These are phyloP conservation scores for Ambrosia trifida DNA, from an alignment of 129 eudicot species.

Conservation along the genomic window DNA sequence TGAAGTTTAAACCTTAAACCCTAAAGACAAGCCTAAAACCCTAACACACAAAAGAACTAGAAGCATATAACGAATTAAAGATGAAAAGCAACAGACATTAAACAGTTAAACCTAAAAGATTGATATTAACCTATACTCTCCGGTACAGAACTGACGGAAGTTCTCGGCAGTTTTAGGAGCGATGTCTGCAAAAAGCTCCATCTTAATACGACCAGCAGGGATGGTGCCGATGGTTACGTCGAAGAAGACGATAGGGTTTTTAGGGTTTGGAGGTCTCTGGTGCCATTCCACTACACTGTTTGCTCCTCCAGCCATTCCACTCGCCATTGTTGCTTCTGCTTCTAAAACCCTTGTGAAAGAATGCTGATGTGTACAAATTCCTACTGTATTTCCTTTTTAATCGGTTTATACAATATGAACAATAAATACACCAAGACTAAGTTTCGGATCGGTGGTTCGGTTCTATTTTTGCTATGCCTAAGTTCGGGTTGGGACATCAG, in stretches of 20 bases:
- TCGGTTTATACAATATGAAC: too few relatives aligned
- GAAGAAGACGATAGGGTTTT: conserved; percentile 91
- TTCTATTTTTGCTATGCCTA: too few relatives aligned
- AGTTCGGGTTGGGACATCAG: too few relatives aligned
- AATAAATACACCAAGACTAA: too few relatives aligned
- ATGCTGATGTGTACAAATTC: too few relatives aligned
- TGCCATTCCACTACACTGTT: conserved; percentile 83
- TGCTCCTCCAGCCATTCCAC: conserved; percentile 38
- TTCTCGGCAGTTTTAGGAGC: conserved; percentile 95
- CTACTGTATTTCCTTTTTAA: too few relatives aligned
- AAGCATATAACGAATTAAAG: neutral
- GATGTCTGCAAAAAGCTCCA: conserved; percentile 98
- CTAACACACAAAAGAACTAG: neutral
- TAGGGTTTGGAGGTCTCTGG: conserved; percentile 93
- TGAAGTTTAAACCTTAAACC: neutral
- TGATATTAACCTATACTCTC: conserved; percentile 65
- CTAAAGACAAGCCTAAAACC: neutral
- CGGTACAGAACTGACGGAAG: conserved; percentile 97
- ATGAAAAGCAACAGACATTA: neutral
- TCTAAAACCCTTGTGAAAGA: neutral
- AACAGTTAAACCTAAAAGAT: neutral
- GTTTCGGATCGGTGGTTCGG: too few relatives aligned
- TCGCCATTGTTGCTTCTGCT: conserved; percentile 43
- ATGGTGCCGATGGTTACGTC: conserved; percentile 87
- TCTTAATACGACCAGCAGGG: conserved; percentile 96